Conservation (phyloP, 2,329 filamentous ascomycete genomes). For the Aspergillus sp. region DNA sequence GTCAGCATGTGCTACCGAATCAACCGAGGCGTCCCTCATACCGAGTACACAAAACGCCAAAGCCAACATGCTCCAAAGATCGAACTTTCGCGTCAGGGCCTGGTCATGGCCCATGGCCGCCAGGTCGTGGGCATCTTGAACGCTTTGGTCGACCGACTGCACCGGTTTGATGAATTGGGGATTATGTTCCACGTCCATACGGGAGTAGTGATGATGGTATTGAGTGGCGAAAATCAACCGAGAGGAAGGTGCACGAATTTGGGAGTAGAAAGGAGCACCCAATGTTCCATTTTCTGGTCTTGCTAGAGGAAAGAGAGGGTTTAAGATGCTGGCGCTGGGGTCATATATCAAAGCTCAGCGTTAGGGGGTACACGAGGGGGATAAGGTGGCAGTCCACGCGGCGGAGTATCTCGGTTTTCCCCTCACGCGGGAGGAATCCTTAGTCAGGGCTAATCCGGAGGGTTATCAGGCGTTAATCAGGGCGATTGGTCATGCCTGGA, state of each 20-base stretch:
- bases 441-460: neutral
- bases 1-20: neutral
- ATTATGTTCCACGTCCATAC: conserved; percentile 30
- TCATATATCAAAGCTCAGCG: neutral
- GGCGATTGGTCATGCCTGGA: neutral
- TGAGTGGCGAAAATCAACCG: conserved; percentile 18
- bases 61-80: conserved; percentile 56
- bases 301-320: conserved; percentile 1
- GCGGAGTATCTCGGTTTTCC: neutral
- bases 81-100: conserved; percentile 50
- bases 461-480: neutral
- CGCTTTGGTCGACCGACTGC: conserved; percentile 31
- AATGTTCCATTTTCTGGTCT: conserved; percentile 27
- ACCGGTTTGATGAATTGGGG: conserved; percentile 25
- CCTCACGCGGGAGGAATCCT: neutral
- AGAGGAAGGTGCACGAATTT: conserved; percentile 21
- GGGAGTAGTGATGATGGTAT: neutral
- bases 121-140: conserved; percentile 43
- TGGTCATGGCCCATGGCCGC: conserved; percentile 45
- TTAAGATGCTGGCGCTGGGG: neutral
- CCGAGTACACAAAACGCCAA: conserved; percentile 57
- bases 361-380: neutral
- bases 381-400: neutral
- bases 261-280: conserved; percentile 12
- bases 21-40: conserved; percentile 9